Percentiles rank a stretch among this genome's conserved stretches.
phyloP scores from a whole-genome alignment of 805 yeast species.

The Kazachstania kunashirensis region DNA sequence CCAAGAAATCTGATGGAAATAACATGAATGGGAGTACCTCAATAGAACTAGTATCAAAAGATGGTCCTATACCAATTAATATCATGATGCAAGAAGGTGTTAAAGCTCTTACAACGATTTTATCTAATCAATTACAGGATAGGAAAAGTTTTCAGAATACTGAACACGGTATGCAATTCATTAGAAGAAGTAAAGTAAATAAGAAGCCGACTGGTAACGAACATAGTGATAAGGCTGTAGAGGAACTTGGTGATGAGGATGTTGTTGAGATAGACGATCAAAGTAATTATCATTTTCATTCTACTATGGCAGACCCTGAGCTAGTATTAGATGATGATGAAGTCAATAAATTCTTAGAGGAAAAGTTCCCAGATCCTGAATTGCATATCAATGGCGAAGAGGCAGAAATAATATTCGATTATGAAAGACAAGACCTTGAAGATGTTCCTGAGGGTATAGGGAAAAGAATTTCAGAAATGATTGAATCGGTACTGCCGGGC shows the following conservation, averaged over 20 bases:
- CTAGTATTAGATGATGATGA: background rate
- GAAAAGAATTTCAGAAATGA: slow-evolving; percentile 22
- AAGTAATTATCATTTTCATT: slow-evolving; percentile 10
- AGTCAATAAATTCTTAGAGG: slow-evolving; percentile 7
- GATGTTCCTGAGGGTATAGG: slow-evolving; percentile 23
- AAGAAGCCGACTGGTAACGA: background rate
- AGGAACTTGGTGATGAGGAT: slow-evolving; percentile 5
- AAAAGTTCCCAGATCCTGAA: slow-evolving; percentile 18
- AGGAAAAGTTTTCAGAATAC: slow-evolving; percentile 11
- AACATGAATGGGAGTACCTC: slow-evolving; percentile 8
- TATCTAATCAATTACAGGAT: slow-evolving; percentile 24
- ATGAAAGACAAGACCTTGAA: slow-evolving; percentile 19
- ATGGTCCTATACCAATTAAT: slow-evolving; percentile 25
- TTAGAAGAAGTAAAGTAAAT: slow-evolving; percentile 10
- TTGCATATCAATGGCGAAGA: slow-evolving; percentile 21
- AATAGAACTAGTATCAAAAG: slow-evolving; percentile 19
- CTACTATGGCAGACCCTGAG: background rate
- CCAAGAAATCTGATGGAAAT: background rate
- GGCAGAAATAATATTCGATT: slow-evolving; percentile 26
- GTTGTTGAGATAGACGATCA: slow-evolving; percentile 10
- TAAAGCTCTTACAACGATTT: slow-evolving; percentile 24
- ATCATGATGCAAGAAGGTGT: slow-evolving; percentile 31
- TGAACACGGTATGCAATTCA: slow-evolving; percentile 19
- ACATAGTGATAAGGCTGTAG: background rate
- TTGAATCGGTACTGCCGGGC: slow-evolving; percentile 24